Conservation (phyloP, 306 rosid species). For the Sicyos edulis region DNA sequence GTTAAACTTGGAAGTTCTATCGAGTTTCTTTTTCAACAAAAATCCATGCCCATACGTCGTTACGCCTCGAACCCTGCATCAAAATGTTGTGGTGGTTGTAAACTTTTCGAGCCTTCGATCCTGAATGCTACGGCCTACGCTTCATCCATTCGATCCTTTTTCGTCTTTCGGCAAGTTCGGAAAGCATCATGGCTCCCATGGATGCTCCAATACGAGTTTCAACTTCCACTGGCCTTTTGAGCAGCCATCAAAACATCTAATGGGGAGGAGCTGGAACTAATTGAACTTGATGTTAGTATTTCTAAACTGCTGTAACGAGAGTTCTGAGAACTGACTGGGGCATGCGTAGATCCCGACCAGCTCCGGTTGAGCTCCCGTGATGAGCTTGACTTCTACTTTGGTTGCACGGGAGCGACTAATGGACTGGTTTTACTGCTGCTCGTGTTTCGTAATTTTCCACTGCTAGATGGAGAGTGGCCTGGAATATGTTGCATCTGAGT, state of each 20-base stretch:
- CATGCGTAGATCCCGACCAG: slow-evolving; percentile 38
- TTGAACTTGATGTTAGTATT: slow-evolving; percentile 17
- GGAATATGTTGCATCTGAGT: slow-evolving; percentile 31
- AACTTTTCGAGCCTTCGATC: background rate
- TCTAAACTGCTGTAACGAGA: slow-evolving; percentile 22
- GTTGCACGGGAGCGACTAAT: slow-evolving; percentile 29
- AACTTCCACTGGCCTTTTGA: background rate
- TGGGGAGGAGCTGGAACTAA: slow-evolving; percentile 10
- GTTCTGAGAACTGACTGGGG: slow-evolving; percentile 44
- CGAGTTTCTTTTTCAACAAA: background rate
- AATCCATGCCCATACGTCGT: background rate
- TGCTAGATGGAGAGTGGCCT: slow-evolving; percentile 26
- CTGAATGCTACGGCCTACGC: background rate
- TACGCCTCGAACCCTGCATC: background rate
- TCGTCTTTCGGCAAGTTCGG: background rate
- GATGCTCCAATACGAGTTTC: background rate
- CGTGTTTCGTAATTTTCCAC: slow-evolving; percentile 18
- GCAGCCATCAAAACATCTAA: background rate
- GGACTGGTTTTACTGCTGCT: slow-evolving; percentile 21
- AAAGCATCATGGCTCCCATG: background rate
- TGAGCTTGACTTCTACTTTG: slow-evolving; percentile 35
- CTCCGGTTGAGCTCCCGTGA: slow-evolving; percentile 18
- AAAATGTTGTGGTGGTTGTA: background rate
- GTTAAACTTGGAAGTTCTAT: slow-evolving; percentile 5
- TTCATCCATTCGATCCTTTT: background rate